Percentiles rank a stretch among this genome's conserved stretches.
These are phyloP conservation scores for Teunomyces funiuensis DNA, from an alignment of 805 yeast species.

Conservation along the genomic window DNA sequence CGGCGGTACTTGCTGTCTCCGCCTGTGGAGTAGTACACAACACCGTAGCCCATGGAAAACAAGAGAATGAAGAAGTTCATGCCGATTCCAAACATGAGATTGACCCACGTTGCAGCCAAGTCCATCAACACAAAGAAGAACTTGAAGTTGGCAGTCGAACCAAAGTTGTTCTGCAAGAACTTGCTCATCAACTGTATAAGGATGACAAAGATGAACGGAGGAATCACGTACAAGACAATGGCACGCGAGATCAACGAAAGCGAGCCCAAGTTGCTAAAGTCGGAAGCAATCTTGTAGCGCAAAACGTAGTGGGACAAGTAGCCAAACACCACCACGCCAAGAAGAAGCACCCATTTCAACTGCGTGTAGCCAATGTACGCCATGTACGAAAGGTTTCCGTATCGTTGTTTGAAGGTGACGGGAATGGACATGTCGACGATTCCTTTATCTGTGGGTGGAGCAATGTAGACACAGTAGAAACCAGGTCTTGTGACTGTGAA, in stretches of 20 bases:
- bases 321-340: slow-evolving; percentile 18
- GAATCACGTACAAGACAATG: slow-evolving; percentile 24
- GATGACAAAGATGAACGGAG: slow-evolving; percentile 16
- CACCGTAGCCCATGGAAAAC: slow-evolving; percentile 38
- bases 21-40: slow-evolving; percentile 25
- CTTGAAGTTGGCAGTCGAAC: slow-evolving; percentile 4
- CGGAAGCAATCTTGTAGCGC: slow-evolving; percentile 23
- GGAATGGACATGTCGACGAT: slow-evolving; percentile 16
- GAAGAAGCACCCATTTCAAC: slow-evolving; percentile 12
- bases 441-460: slow-evolving; percentile 19
- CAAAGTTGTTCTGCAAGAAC: slow-evolving; percentile 14
- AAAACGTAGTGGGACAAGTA: slow-evolving; percentile 26
- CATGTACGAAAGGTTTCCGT: slow-evolving; percentile 25
- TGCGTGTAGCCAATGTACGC: slow-evolving; percentile 18
- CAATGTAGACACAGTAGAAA: slow-evolving; percentile 31
- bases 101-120: slow-evolving; percentile 7
- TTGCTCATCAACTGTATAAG: not conserved
- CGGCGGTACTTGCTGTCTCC: slow-evolving; percentile 23
- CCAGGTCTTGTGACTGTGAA: slow-evolving; percentile 24
- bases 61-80: slow-evolving; percentile 18
- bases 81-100: slow-evolving; percentile 6
- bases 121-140: slow-evolving; percentile 3
- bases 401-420: slow-evolving; percentile 19
- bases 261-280: slow-evolving; percentile 26
- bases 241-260: slow-evolving; percentile 30